Percentiles rank a stretch among this genome's conserved stretches.
These are phyloP conservation scores for Penicillium pancosmium DNA, from an alignment of 495 filamentous ascomycete species.

Conservation along the genomic window DNA sequence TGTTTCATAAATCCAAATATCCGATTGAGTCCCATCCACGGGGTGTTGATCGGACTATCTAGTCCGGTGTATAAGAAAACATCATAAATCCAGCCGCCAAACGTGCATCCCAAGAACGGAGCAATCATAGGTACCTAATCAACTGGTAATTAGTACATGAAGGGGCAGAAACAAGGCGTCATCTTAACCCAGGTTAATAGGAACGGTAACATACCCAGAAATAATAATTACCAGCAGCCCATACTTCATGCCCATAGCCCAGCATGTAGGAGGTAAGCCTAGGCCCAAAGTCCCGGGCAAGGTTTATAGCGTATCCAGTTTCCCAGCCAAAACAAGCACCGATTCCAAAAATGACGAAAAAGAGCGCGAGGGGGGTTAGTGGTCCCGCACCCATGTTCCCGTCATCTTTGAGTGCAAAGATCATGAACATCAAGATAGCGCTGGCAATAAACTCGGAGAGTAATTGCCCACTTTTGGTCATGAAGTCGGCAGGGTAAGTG, in stretches of 20 bases:
- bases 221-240: slow-evolving; percentile 63
- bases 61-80: slow-evolving; percentile 60
- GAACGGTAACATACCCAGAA: slow-evolving; percentile 55
- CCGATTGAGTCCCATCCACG: slow-evolving; percentile 56
- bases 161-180: neutral
- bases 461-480: slow-evolving; percentile 61
- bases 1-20: slow-evolving; percentile 28
- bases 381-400: slow-evolving; percentile 50
- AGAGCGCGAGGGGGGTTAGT: slow-evolving; percentile 57
- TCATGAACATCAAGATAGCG: slow-evolving; percentile 65
- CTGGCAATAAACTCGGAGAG: slow-evolving; percentile 67
- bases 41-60: slow-evolving; percentile 60
- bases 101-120: slow-evolving; percentile 58
- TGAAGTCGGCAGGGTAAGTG: slow-evolving; percentile 64
- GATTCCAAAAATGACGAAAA: slow-evolving; percentile 68
- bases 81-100: slow-evolving; percentile 66
- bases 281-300: slow-evolving; percentile 69
- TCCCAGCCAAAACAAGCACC: slow-evolving; percentile 72
- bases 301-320: slow-evolving; percentile 70
- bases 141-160: neutral
- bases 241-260: slow-evolving; percentile 67
- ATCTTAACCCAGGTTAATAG: neutral
- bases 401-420: slow-evolving; percentile 69
- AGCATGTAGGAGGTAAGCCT: slow-evolving; percentile 62
- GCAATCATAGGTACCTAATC: slow-evolving; percentile 54